A percentile compares a stretch with the other conserved stretches of the same genome.
Evolutionary conservation across 768 basidiomycete genomes (phyloP).

Genomic region (Amanita polypyramis): DNA sequence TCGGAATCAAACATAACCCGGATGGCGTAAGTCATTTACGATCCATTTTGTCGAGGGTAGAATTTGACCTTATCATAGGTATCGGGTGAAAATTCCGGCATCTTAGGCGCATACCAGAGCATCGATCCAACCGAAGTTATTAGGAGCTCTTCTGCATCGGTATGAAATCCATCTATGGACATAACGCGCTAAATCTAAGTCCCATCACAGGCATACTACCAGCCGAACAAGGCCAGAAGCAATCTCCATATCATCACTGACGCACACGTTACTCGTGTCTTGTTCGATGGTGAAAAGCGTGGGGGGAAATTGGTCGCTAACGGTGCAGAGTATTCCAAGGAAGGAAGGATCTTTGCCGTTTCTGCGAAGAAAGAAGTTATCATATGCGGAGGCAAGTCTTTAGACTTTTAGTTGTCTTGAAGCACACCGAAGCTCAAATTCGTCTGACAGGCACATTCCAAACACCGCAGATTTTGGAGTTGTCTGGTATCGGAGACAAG

Average conservation of each 20-base stretch:
- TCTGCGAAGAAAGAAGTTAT: conserved; percentile 23
- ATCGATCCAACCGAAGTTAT: background rate
- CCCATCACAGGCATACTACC: conserved; percentile 14
- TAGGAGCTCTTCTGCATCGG: conserved; percentile 4
- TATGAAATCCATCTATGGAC: background rate
- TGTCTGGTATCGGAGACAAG: conserved; percentile 33
- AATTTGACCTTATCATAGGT: background rate
- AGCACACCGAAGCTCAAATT: background rate
- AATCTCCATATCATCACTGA: conserved; percentile 20
- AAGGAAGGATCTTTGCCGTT: conserved; percentile 7
- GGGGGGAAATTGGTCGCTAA: background rate
- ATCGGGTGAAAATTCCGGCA: conserved; percentile 1
- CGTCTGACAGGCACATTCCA: conserved; percentile 16
- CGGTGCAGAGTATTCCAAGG: background rate
- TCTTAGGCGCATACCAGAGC: background rate
- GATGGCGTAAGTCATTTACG: background rate
- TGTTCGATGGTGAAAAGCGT: background rate
- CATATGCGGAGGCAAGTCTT: conserved; percentile 19
- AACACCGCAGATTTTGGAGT: conserved; percentile 24
- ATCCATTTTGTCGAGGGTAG: background rate
- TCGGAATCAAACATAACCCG: background rate
- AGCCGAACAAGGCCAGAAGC: conserved; percentile 15
- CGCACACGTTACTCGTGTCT: conserved; percentile 12
- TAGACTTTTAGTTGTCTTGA: too few relatives aligned
- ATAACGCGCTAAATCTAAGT: background rate